Base-by-base conservation (phyloP, 768 basidiomycete species). In the Lactarius pseudohatsudake region DNA sequence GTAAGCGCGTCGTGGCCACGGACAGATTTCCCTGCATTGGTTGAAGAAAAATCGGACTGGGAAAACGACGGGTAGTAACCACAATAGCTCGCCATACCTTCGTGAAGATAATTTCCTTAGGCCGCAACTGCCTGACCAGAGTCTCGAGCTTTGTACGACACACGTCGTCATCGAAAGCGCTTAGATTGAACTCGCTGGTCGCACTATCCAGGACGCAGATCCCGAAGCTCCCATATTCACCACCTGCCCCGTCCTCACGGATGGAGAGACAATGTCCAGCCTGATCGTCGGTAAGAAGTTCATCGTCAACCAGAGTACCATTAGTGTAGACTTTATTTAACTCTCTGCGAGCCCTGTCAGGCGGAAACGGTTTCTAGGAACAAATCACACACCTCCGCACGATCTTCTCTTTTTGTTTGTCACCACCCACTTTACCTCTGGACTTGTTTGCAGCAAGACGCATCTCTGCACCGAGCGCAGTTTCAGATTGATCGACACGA, bases 401-500 rank as follows among this genome's bases (percentile, higher is more conserved):
- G 59, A 98, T 98, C 79, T 96, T 92, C 7, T 92, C 92, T 68
- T 85, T 87, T 47, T 79, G 79, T 70, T 84, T 87, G 57, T 86
- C 87, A 0, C 72, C 75, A 5, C 69, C 72, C n/a, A 34, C 77
- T 75, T 78, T 83, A 59, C 77, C 77, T 69, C 79, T 81, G 18
- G 77, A 77, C 71, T 90, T 90, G 65, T 85, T 86, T 9, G 86
- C 88, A 26, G 92, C 92, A 66, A 91, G 76, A 34, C 96, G 89
- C 92, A 98, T 96, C 76, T 98, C 96, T 26, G 93, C 94, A 28
- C 96, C 97, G 13, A 99, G 87, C 0, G 95, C 95, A 0, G 97
- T 99, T 79, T 99, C 97, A 0, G 90, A 87, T 76, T 99, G 97
- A 73, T 98, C 96, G 20, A 99, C 97, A 15, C 92, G 88, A 8